A percentile compares a stretch with the other conserved stretches of the same genome.
These are phyloP conservation scores for Myrica gale DNA, from an alignment of 306 rosid genomes.

Conservation along the genomic window DNA sequence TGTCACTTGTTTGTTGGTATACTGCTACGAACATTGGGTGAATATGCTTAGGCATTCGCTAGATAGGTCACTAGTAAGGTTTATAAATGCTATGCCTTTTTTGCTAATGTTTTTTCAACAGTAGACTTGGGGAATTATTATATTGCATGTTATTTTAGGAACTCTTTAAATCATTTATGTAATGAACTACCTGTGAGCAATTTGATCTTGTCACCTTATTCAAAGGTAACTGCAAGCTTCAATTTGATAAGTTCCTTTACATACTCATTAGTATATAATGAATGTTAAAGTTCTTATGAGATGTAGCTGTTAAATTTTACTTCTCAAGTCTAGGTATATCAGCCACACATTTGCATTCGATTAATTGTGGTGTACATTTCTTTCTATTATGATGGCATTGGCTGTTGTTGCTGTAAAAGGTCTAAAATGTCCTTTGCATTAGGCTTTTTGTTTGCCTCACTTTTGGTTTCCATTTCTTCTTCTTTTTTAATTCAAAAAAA, in stretches of 20 bases:
- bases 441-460: not conserved
- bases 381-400: not conserved
- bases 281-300: not conserved
- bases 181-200: not conserved
- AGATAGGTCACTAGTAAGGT: not conserved
- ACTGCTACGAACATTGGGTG: not conserved
- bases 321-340: not conserved
- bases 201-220: not conserved
- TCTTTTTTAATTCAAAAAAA: no score
- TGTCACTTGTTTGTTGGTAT: not conserved
- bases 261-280: not conserved
- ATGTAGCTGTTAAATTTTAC: not conserved
- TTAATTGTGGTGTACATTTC: not conserved
- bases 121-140: not conserved
- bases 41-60: not conserved
- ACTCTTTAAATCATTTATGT: not conserved
- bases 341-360: not conserved
- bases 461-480: not conserved
- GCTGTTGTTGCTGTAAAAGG: not conserved
- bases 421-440: no score
- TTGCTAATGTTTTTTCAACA: not conserved
- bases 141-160: not conserved
- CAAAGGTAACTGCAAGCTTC: not conserved
- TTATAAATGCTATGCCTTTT: not conserved
- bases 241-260: not conserved